Evolutionary conservation across 495 filamentous ascomycete species (phyloP), one percentile per base, ranked within the genome.

Genomic region (Daldinia caldariorum): DNA sequence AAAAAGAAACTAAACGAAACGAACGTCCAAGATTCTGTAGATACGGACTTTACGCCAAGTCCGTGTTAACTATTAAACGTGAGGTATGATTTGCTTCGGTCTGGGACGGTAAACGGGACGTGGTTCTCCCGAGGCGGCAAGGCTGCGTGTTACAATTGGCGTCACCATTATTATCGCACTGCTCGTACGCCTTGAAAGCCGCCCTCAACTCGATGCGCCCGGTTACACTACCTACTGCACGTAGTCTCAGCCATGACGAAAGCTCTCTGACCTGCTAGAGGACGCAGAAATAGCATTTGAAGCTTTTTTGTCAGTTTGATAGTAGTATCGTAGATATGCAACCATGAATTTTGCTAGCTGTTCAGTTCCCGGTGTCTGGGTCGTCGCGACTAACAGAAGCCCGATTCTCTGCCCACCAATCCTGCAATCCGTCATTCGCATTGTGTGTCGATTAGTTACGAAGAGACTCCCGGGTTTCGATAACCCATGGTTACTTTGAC

Each of bases 161-260:
- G 58, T 64, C 9, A 6, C 56, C 31, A 41, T 56, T 20, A 12
- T 56, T 18, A 26, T 32, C 6, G 35, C 53, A 43, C 18, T 51
- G 16, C 34, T 59, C 50, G 53, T 34, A 54, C 47, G n/a, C 34
- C 18, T 35, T 29, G 22, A 26, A 26, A 26, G 35, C 18, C 37
- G 39, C 54, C 58, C 13, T 58, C 58, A 12, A 51, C 26, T 22
- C 45, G 38, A 22, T 22, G 50, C 55, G 58, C 69, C 65, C 61
- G 65, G 69, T 72, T 65, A 62, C 70, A 72, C 65, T 29, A 20
- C 70, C 31, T 66, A 47, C 34, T 60, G 51, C 70, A 68, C 65
- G 65, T 72, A 61, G 65, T 29, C 59, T 63, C 47, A 26, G 16
- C 49, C 29, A 58, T 37, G 56, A 49, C 35, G 45, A 54, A 32